phyloP scores from a whole-genome alignment of 352 stramenopile species.

The Pythium sukuiense region DNA sequence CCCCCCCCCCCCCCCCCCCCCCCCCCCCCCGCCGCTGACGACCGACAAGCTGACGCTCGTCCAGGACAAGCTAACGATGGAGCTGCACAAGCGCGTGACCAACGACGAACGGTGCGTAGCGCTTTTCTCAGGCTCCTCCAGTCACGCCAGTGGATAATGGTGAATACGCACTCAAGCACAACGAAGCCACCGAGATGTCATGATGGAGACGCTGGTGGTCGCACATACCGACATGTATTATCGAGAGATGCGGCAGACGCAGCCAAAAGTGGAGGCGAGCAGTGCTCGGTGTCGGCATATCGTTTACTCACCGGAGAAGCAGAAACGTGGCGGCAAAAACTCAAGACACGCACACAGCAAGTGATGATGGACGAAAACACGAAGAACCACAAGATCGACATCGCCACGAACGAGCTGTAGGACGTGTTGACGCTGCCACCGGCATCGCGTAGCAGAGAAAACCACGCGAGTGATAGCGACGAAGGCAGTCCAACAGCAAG shows the following conservation, averaged over 20 bases:
- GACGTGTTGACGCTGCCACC: conserved; percentile 51
- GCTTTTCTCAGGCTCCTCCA: too few species aligned
- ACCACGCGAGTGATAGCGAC: too few species aligned
- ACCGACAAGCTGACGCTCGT: conserved; percentile 15
- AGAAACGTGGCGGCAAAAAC: conserved; percentile 38
- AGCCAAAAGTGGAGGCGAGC: conserved; percentile 34
- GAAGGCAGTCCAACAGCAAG: too few species aligned
- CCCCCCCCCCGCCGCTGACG: too few species aligned
- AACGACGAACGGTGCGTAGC: background rate
- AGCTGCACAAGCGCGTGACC: conserved; percentile 45
- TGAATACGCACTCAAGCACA: too few species aligned
- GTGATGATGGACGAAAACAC: conserved; percentile 52
- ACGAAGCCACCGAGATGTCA: background rate
- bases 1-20: too few species aligned
- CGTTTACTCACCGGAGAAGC: conserved; percentile 37
- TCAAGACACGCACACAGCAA: conserved; percentile 40
- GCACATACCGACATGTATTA: conserved; percentile 15
- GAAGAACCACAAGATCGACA: conserved; percentile 37
- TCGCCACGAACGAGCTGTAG: conserved; percentile 45
- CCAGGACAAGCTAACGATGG: conserved; percentile 28
- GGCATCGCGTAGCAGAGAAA: background rate
- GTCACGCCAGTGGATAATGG: too few species aligned
- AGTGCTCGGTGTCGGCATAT: conserved; percentile 33
- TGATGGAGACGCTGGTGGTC: background rate
- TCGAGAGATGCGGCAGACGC: conserved; percentile 31